phyloP scores from a whole-genome alignment of 106 monocot species.

The Platanthera zijinensis region DNA sequence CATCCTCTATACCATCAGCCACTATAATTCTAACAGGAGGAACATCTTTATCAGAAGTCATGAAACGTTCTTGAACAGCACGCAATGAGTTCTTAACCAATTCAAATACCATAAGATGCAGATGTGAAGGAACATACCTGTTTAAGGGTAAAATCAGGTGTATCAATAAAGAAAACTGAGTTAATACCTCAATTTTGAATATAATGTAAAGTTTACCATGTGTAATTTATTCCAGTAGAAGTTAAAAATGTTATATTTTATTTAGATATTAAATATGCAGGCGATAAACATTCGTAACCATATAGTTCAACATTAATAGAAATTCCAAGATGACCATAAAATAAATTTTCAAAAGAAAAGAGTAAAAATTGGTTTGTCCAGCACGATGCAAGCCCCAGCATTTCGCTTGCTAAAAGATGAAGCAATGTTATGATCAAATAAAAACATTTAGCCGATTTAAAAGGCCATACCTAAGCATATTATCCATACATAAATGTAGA shows the following conservation, averaged over 20 bases:
- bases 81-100: slow-evolving; percentile 95
- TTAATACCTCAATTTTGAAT: neutral
- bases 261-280: too few species aligned
- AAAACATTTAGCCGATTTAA: neutral
- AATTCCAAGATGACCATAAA: too few species aligned
- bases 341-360: too few species aligned
- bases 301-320: too few species aligned
- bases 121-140: slow-evolving; percentile 92
- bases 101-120: slow-evolving; percentile 98
- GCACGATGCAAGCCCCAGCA: too few species aligned
- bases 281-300: too few species aligned
- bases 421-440: neutral
- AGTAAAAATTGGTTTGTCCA: too few species aligned
- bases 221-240: too few species aligned
- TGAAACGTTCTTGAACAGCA: slow-evolving; percentile 88
- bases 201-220: neutral
- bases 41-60: slow-evolving; percentile 69
- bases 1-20: slow-evolving; percentile 95
- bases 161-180: neutral
- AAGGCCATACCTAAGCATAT: neutral
- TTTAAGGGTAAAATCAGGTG: neutral
- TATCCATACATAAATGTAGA: neutral
- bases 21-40: slow-evolving; percentile 93
- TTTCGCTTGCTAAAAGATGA: neutral
- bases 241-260: too few species aligned